phyloP scores from a whole-genome alignment of 2,329 filamentous ascomycete genomes.

The Microdochium bolleyi region DNA sequence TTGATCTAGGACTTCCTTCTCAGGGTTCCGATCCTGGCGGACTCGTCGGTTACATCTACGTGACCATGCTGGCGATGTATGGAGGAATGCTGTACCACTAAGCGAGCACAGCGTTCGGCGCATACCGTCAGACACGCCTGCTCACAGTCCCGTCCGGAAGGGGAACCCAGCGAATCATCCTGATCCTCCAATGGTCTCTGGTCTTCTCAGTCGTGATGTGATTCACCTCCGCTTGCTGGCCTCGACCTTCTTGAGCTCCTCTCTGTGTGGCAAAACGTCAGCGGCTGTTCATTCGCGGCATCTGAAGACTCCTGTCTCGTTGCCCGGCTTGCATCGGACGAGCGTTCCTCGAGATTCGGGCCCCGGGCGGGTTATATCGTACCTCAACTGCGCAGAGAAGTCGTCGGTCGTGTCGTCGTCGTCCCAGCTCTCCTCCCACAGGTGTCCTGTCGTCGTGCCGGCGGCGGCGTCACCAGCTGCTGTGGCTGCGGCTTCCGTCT shows the following conservation, averaged over 20 bases:
- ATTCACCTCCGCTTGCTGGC: constrained; percentile 56
- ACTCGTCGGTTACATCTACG: too few species aligned
- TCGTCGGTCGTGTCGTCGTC: constrained; percentile 97
- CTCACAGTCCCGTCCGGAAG: too few species aligned
- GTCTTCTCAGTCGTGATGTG: neutral
- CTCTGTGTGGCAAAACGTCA: constrained; percentile 37
- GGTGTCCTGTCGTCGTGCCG: constrained; percentile 61
- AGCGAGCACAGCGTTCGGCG: too few species aligned
- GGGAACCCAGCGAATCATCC: too few species aligned
- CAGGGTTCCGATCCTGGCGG: too few species aligned
- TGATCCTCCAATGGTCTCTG: neutral
- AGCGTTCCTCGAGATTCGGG: too few species aligned
- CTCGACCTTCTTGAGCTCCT: constrained; percentile 93
- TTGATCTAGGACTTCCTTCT: too few species aligned
- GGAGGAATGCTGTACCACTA: too few species aligned
- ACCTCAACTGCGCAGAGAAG: constrained; percentile 93
- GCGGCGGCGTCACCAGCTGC: constrained; percentile 35
- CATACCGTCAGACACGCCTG: too few species aligned
- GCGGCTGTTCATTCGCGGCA: neutral
- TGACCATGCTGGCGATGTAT: too few species aligned
- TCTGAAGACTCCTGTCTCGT: too few species aligned
- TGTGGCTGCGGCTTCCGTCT: constrained; percentile 61
- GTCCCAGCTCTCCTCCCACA: constrained; percentile 99
- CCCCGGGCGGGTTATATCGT: constrained; percentile 27
- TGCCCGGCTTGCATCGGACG: too few species aligned